A percentile compares a stretch with the other conserved stretches of the same genome.
These are phyloP conservation scores for Dactylellina haptotyla DNA, from an alignment of 2,329 filamentous ascomycete species.

Conservation along the genomic window DNA sequence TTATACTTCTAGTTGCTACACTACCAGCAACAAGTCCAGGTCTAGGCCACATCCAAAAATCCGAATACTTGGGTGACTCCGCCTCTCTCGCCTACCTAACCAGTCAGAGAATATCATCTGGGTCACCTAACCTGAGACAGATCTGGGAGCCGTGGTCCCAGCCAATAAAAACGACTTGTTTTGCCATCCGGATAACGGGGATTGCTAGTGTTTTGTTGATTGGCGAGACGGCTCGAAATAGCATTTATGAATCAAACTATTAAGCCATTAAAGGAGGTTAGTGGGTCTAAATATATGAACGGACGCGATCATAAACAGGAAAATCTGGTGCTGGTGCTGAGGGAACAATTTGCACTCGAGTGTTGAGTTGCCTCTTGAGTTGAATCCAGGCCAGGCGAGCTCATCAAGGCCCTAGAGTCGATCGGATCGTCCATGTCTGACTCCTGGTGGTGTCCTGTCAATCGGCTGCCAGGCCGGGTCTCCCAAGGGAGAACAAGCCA, in stretches of 20 bases:
- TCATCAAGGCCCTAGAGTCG: not conserved
- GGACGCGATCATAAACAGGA: conserved; percentile 17
- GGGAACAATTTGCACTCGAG: too few species aligned
- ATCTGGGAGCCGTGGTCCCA: conserved; percentile 23
- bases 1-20: not conserved
- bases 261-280: not conserved
- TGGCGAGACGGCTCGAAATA: conserved; percentile 42
- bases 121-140: conserved; percentile 19
- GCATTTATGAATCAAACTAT: not conserved
- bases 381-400: not conserved
- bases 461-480: conserved; percentile 1
- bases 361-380: not conserved
- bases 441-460: not conserved
- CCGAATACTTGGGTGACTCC: not conserved
- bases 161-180: conserved; percentile 19
- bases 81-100: not conserved
- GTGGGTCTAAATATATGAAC: conserved; percentile 17
- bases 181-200: conserved; percentile 11
- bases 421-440: not conserved
- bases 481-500: too few species aligned
- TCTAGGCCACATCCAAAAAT: conserved; percentile 4
- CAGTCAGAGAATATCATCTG: not conserved
- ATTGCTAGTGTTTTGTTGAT: conserved; percentile 1
- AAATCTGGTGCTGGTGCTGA: too few species aligned
- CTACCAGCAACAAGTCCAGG: not conserved